Evolutionary conservation across 805 yeast species (phyloP).

Genomic region (Maudiozyma pseudohumilis): DNA sequence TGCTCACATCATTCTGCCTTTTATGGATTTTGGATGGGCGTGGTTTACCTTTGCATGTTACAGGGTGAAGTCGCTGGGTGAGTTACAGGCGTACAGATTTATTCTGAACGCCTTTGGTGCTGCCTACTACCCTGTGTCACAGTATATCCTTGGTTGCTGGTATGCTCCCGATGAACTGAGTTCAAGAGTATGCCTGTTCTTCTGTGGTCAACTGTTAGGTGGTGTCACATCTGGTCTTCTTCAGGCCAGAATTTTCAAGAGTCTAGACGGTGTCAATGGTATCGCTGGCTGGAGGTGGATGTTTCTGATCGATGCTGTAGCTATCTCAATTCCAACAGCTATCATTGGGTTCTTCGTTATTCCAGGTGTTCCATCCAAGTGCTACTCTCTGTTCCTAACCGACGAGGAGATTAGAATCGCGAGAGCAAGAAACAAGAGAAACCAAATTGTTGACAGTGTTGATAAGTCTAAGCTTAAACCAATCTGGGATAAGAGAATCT

Average conservation of each 20-base stretch:
- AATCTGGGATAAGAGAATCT: constrained; percentile 33
- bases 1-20: constrained; percentile 38
- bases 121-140: constrained; percentile 54
- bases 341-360: constrained; percentile 38
- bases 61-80: constrained; percentile 38
- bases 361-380: constrained; percentile 53
- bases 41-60: constrained; percentile 50
- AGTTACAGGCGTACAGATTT: constrained; percentile 53
- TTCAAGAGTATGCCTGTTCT: constrained; percentile 54
- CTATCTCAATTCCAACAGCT: constrained; percentile 39
- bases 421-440: constrained; percentile 33
- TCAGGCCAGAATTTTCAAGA: constrained; percentile 34
- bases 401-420: constrained; percentile 53
- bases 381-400: constrained; percentile 45
- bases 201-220: constrained; percentile 42
- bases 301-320: constrained; percentile 52
- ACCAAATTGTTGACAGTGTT: constrained; percentile 26
- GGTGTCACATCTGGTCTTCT: constrained; percentile 47
- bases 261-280: constrained; percentile 37
- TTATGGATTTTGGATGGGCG: constrained; percentile 60
- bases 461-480: constrained; percentile 21
- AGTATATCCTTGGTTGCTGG: constrained; percentile 52
- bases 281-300: constrained; percentile 60
- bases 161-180: constrained; percentile 48
- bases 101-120: constrained; percentile 64